Conservation (phyloP, 2,329 filamentous ascomycete genomes). For the Pestalotiopsis sp. region DNA sequence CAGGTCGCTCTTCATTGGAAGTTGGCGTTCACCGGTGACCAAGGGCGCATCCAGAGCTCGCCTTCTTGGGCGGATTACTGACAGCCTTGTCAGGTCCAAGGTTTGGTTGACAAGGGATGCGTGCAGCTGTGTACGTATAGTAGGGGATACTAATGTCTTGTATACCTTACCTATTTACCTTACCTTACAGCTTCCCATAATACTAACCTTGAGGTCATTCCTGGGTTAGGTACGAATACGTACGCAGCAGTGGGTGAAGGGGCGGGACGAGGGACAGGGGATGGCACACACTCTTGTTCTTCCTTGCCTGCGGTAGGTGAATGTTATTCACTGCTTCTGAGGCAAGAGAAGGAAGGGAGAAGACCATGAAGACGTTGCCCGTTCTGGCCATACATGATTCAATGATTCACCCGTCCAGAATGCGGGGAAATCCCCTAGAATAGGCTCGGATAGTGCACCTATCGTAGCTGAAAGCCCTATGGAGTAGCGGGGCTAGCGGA, state of each 20-base stretch:
- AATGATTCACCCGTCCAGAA: background rate
- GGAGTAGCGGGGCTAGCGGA: too few relatives aligned
- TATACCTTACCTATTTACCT: background rate
- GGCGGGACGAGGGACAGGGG: too few relatives aligned
- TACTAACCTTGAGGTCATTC: too few relatives aligned
- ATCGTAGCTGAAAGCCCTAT: background rate
- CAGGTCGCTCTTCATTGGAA: background rate
- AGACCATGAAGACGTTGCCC: background rate
- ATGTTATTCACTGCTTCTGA: too few relatives aligned
- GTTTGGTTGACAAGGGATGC: background rate
- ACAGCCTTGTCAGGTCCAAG: background rate
- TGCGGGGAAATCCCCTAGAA: background rate
- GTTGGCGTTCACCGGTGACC: background rate
- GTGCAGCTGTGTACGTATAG: background rate
- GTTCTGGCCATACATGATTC: background rate
- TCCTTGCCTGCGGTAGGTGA: too few relatives aligned
- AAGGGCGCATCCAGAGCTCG: background rate
- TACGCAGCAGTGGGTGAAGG: too few relatives aligned
- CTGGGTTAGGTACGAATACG: too few relatives aligned
- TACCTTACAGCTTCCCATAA: background rate
- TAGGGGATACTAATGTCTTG: background rate
- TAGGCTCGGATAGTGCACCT: conserved; percentile 12
- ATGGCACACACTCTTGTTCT: too few relatives aligned
- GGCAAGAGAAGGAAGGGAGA: too few relatives aligned
- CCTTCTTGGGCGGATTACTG: background rate